Conservation (phyloP, 169 alveolate genomes). For the Amoebophrya sp. region DNA sequence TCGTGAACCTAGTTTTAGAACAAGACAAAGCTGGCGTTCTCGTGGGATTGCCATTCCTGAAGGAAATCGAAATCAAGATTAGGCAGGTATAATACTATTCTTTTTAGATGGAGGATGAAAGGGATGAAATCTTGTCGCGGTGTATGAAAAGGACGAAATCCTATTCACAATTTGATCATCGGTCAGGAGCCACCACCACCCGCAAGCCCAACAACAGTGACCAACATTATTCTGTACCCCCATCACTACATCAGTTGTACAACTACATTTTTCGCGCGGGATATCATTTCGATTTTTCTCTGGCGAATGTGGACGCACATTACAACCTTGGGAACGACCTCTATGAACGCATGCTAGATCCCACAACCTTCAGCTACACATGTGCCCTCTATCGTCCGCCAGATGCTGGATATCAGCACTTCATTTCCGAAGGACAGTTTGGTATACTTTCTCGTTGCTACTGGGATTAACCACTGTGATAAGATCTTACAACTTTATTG, state of each 20-base stretch:
- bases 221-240: neutral
- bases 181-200: too few relatives aligned
- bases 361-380: neutral
- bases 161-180: too few relatives aligned
- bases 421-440: neutral
- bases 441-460: too few relatives aligned
- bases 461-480: too few relatives aligned
- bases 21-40: constrained; percentile 19
- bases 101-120: too few relatives aligned
- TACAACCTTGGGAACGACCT: neutral
- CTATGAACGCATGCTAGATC: constrained; percentile 4
- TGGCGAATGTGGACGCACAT: neutral
- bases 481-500: too few relatives aligned
- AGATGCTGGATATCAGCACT: neutral
- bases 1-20: neutral
- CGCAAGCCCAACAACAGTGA: too few relatives aligned
- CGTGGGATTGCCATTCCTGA: neutral
- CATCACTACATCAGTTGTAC: neutral
- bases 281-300: neutral
- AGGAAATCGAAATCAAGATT: neutral
- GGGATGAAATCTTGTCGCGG: too few relatives aligned
- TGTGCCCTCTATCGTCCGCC: neutral
- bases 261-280: constrained; percentile 10
- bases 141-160: too few relatives aligned
- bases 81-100: neutral